Evolutionary conservation across 495 filamentous ascomycete species (phyloP).

Genomic region (Pseudotulostoma volvatum): DNA sequence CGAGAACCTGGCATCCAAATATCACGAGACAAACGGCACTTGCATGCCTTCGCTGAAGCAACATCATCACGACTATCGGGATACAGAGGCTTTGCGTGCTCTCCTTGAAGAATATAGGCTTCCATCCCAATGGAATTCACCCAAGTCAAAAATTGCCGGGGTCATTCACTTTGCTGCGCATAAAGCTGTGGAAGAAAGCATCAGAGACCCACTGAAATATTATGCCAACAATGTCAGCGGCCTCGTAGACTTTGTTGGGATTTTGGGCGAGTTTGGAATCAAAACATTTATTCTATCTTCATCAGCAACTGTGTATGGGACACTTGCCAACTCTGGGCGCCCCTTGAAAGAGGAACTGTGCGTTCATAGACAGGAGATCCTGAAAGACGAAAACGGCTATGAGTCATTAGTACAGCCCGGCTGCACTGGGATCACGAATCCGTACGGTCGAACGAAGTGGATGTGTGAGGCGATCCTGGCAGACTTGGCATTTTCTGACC

Average conservation of each 20-base stretch:
- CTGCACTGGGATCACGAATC: conserved; percentile 41
- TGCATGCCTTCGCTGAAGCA: conserved; percentile 36
- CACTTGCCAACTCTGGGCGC: conserved; percentile 32
- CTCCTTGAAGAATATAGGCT: conserved; percentile 25
- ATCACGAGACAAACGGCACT: conserved; percentile 29
- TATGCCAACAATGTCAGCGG: conserved; percentile 52
- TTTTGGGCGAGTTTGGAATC: conserved; percentile 40
- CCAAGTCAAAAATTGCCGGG: conserved; percentile 38
- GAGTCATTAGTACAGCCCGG: conserved; percentile 21
- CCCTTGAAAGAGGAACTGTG: conserved; percentile 45
- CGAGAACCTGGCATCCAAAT: conserved; percentile 28
- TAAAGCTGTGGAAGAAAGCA: conserved; percentile 39
- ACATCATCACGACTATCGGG: conserved; percentile 41
- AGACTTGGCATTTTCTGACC: conserved; percentile 40
- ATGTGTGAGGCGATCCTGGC: conserved; percentile 50
- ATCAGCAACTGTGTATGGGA: conserved; percentile 50
- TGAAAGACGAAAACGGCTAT: conserved; percentile 16
- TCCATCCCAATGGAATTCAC: conserved; percentile 18
- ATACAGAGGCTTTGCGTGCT: conserved; percentile 23
- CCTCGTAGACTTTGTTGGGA: conserved; percentile 39
- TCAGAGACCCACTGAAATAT: conserved; percentile 40
- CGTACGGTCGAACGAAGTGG: conserved; percentile 51
- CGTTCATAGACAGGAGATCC: conserved; percentile 21
- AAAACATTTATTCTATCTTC: conserved; percentile 52
- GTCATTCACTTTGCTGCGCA: conserved; percentile 51